Conservation (phyloP, 768 basidiomycete species). For the Trametes punicea region DNA sequence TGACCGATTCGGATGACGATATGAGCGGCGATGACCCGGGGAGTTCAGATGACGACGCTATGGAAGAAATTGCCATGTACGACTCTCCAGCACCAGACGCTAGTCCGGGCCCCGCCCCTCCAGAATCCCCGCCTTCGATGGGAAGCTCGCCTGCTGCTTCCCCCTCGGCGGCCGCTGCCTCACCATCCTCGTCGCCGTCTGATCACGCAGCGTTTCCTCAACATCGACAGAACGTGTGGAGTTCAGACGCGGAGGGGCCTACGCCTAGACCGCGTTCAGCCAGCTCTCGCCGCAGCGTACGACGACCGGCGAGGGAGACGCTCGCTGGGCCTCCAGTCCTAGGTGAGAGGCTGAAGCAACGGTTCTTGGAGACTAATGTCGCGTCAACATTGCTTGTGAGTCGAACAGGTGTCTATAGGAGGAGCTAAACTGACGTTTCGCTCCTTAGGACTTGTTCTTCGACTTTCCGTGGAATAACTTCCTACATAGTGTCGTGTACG, state of each 20-base stretch:
- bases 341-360: constrained; percentile 79
- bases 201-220: constrained; percentile 24
- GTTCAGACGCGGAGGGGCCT: constrained; percentile 27
- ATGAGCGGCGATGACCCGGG: constrained; percentile 71
- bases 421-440: neutral
- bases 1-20: constrained; percentile 70
- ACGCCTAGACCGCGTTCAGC: constrained; percentile 38
- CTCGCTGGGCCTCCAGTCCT: constrained; percentile 45
- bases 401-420: neutral
- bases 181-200: constrained; percentile 22
- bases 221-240: constrained; percentile 22
- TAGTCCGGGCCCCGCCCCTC: neutral
- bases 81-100: constrained; percentile 33
- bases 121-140: constrained; percentile 1
- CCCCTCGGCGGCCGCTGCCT: constrained; percentile 5
- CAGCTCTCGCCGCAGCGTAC: constrained; percentile 54
- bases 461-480: constrained; percentile 98
- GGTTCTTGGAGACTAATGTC: constrained; percentile 72
- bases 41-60: constrained; percentile 73
- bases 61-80: constrained; percentile 81
- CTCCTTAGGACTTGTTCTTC: constrained; percentile 83
- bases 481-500: constrained; percentile 93
- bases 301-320: constrained; percentile 36
- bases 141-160: constrained; percentile 3
- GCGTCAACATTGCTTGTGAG: constrained; percentile 75